Evolutionary conservation across 1,284 basidiomycete species (phyloP), one percentile per base, ranked within the genome.

Genomic region (Leccinum angustisporum): DNA sequence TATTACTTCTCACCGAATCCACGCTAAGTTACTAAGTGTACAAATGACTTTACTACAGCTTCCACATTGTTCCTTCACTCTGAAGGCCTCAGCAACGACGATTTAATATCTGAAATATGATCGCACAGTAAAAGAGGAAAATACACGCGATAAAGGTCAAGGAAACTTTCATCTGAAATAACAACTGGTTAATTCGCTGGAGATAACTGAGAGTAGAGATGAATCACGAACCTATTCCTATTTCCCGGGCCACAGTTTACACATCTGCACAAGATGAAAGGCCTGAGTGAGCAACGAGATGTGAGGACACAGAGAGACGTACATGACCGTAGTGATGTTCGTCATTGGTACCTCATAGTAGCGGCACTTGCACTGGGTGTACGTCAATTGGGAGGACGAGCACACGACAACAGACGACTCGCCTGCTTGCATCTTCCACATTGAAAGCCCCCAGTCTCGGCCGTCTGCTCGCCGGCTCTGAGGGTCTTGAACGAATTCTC

Each of bases 381-480:
- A 25, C 25, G 25, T 25, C 25, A 25, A 25, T 25, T 25, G 25
- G 25, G 25, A 25, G 25, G 25, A 25, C 25, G 25, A 25, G 25
- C 25, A 25, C 25, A 3, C 25, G 25, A 25, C 25, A 25, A 2
- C 25, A 25, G 25, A 25, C 25, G 25, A 25, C 25, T 25, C 25
- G 25, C 25, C 25, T 25, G 25, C 25, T 93, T 94, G 86, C 97
- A 99, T 69, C 93, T 86, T n/a, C 87, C 83, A 72, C 97, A 99
- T 75, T 98, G 95, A 91, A 99, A 99, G 1, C 95, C 95, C 68
- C 97, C 94, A 0, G 97, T 99, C 76, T 99, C 97, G 16, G 97
- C 96, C 76, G 92, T 86, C 61, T 88, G 90, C 67, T 96, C 92
- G 14, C 85, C 93, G 0, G 96, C 97, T 3, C 91, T 93, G 16